Percentiles rank a stretch among this genome's conserved stretches.
phyloP scores from a whole-genome alignment of 129 eudicot species.

The Helichrysum umbraculigerum region DNA sequence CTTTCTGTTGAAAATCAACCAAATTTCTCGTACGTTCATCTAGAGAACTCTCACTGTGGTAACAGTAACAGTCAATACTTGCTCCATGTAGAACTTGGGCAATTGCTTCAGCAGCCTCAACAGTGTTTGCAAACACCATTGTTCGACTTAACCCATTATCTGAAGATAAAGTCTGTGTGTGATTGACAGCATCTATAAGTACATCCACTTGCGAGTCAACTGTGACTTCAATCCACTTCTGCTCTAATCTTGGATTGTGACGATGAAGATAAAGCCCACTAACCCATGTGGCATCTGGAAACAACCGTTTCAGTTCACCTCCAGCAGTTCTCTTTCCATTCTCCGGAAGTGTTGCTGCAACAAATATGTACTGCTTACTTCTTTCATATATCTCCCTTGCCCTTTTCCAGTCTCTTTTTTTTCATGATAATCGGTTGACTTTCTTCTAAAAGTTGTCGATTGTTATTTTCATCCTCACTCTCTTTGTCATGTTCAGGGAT shows the following conservation, averaged over 20 bases:
- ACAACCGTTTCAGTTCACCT: conserved; percentile 76
- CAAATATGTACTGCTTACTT: conserved; percentile 90
- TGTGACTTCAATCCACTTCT: conserved; percentile 91
- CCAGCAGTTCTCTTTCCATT: conserved; percentile 96
- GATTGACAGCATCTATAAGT: conserved; percentile 69
- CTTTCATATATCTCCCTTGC: conserved; percentile 68
- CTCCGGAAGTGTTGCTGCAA: conserved; percentile 95
- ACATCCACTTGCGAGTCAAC: conserved; percentile 75
- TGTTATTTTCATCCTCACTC: conserved; percentile 29
- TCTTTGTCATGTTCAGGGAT: conserved; percentile 34
- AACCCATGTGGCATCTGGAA: conserved; percentile 93
- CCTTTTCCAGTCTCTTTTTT: conserved; percentile 80
- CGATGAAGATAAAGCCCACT: conserved; percentile 92
- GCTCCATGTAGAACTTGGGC: conserved; percentile 62
- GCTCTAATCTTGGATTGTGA: conserved; percentile 95
- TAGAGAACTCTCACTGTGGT: conserved; percentile 72
- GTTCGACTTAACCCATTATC: conserved; percentile 49
- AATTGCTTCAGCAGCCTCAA: conserved; percentile 92
- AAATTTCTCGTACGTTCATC: conserved; percentile 75
- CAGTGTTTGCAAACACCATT: conserved; percentile 96
- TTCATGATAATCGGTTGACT: conserved; percentile 25
- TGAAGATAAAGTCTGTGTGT: conserved; percentile 16
- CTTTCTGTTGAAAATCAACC: conserved; percentile 62
- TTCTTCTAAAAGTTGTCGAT: conserved; percentile 33
- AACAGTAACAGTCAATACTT: conserved; percentile 65